Evolutionary conservation across 495 filamentous ascomycete species (phyloP), one percentile per base, ranked within the genome.

Genomic region (Trichoderma reesei): DNA sequence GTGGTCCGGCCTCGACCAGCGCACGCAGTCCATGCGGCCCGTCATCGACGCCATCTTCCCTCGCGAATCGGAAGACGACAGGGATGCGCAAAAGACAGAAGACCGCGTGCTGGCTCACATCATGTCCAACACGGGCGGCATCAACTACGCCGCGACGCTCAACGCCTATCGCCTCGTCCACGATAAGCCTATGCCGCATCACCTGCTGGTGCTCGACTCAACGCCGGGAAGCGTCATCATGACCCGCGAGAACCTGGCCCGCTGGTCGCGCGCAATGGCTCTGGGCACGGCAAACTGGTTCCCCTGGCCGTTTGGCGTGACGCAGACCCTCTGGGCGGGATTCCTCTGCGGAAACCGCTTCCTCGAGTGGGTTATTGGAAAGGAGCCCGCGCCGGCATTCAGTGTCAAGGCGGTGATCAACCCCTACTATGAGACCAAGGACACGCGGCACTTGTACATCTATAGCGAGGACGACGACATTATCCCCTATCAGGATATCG

Each of bases 381-480:
- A 67, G 3, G 71, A 73, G 42, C 70, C 69, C 31, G 72, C 77
- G 7, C 77, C 73, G 11, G 65, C 68, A 14, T 76, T 70, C 37
- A 76, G 73, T 63, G 68, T 65, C 39, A 65, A 64, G 26, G 76
- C 71, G 3, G 75, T 77, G 65, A 69, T 75, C 13, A 69, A 79
- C 46, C 67, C 70, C 38, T 59, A 59, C 3, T 66, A 71, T 33
- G 72, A 71, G 34, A 71, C 70, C 34, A 66, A 42, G 5, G 41
- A 38, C 0, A 74, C 77, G 31, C 71, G 67, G 44, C 67, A 79
- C 44, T 18, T 84, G 48, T 84, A 82, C 66, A 65, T 83, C 9
- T 83, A 83, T 66, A 80, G 77, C 18, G 82, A 80, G 68, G 74
- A 76, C 44, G 82, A 85, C 71, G 78, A 82, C 64, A 77, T 85